Evolutionary conservation across 768 basidiomycete genomes (phyloP), one percentile per base, ranked within the genome.

Genomic region (Suillus weaverae): DNA sequence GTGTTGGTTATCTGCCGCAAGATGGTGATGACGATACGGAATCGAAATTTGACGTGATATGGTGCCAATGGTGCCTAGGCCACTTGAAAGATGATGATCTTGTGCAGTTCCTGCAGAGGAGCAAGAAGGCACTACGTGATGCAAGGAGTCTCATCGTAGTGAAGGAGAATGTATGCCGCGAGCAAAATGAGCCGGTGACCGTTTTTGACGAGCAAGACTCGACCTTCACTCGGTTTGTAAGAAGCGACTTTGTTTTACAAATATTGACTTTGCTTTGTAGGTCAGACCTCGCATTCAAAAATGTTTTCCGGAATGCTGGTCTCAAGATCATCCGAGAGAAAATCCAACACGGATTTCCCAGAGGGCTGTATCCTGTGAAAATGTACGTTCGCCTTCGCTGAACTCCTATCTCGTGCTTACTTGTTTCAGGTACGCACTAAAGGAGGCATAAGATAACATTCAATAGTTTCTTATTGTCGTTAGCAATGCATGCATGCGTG

Each of bases 61-160:
- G 94, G 96, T 94, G 93, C 71, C 97, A 99, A 75, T 99, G 97
- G 97, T 97, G 96, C 79, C 83, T 98, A 18, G 92, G 94, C 2
- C 92, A 96, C 79, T 82, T 97, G 64, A 85, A 81, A 62, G 88
- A 96, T 73, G 71, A 73, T 9, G 92, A 97, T 73, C 84, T 98
- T 30, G 83, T 94, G 33, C 75, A 79, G 2, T 98, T 98, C 78
- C 82, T 98, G 68, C 79, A 82, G 68, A 81, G 88, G 55, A 83
- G 89, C 66, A 81, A 82, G 55, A 78, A 76, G 3, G 86, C 94
- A 0, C 74, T 98, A 64, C 62, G 63, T 26, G 71, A 70, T 39
- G 76, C 71, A 2, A 70, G 76, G 48, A 88, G 89, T 62, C 65
- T 92, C 44, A 90, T 99, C 61, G 82, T 98, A 16, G 89, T 96